Evolutionary conservation across 805 yeast genomes (phyloP).

Genomic region (Yarrowia porcina): DNA sequence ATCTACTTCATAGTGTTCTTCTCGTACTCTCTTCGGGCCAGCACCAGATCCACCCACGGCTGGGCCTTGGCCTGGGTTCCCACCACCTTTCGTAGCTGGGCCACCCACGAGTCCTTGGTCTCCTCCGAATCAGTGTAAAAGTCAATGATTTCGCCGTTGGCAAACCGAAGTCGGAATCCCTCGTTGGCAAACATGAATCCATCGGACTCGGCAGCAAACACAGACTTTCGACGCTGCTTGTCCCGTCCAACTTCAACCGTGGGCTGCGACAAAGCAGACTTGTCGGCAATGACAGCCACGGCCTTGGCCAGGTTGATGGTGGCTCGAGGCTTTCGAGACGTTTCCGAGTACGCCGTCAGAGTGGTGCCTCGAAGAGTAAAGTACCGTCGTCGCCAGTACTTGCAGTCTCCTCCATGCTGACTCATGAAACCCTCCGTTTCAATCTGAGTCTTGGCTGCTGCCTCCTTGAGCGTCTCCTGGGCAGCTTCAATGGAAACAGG

Average conservation of each 20-base stretch:
- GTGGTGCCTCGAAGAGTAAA: slow-evolving; percentile 70
- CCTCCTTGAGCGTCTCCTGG: slow-evolving; percentile 29
- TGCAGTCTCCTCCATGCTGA: slow-evolving; percentile 92
- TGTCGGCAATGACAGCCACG: slow-evolving; percentile 43
- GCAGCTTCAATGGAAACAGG: slow-evolving; percentile 58
- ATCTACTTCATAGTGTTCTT: slow-evolving; percentile 15
- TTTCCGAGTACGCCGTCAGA: slow-evolving; percentile 72
- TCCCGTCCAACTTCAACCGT: slow-evolving; percentile 34
- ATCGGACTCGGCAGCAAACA: slow-evolving; percentile 46
- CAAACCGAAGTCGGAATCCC: slow-evolving; percentile 70
- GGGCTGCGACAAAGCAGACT: slow-evolving; percentile 31
- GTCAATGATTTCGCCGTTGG: slow-evolving; percentile 76
- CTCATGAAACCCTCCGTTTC: slow-evolving; percentile 63
- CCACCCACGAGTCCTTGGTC: slow-evolving; percentile 65
- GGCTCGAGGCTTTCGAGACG: slow-evolving; percentile 58
- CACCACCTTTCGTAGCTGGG: slow-evolving; percentile 43
- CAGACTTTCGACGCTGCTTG: slow-evolving; percentile 38
- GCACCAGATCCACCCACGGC: slow-evolving; percentile 31
- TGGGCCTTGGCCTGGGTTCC: slow-evolving; percentile 8
- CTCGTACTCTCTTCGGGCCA: slow-evolving; percentile 19
- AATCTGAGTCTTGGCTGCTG: slow-evolving; percentile 31
- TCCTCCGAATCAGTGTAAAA: slow-evolving; percentile 75
- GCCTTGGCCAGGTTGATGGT: slow-evolving; percentile 73
- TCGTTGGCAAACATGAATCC: slow-evolving; percentile 45
- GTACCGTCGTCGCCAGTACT: slow-evolving; percentile 66